phyloP scores from a whole-genome alignment of 1,284 basidiomycete species.

The Papiliotrema nemorosa region DNA sequence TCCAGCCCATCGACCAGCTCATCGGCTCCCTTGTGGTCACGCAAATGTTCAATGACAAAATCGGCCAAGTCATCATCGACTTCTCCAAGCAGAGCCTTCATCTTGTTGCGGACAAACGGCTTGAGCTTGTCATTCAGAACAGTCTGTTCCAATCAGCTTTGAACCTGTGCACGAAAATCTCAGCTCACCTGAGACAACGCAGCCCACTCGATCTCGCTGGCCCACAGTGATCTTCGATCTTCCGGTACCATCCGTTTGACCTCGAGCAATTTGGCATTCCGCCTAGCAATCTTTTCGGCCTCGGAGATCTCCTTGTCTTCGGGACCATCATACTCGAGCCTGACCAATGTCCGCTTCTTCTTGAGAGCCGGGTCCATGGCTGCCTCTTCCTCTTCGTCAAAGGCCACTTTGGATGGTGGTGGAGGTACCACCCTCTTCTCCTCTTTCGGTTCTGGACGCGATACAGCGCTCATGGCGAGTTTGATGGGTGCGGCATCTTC shows the following conservation, averaged over 20 bases:
- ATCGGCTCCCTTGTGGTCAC: constrained; percentile 73
- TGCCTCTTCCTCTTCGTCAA: constrained; percentile 64
- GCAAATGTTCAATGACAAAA: constrained; percentile 82
- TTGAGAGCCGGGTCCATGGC: constrained; percentile 73
- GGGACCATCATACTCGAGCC: constrained; percentile 69
- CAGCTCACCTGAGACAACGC: constrained; percentile 75
- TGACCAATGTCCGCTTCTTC: constrained; percentile 73
- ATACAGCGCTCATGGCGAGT: constrained; percentile 59
- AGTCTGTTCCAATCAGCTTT: constrained; percentile 51
- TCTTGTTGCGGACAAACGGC: constrained; percentile 69
- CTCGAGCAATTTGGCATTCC: constrained; percentile 69
- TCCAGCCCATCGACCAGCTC: constrained; percentile 81
- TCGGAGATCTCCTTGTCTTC: constrained; percentile 25
- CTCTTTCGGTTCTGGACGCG: constrained; percentile 16
- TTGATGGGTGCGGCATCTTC: constrained; percentile 85
- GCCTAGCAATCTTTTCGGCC: constrained; percentile 59
- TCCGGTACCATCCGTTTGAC: constrained; percentile 65
- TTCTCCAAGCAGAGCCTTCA: constrained; percentile 79
- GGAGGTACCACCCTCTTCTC: constrained; percentile 27
- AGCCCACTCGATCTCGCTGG: constrained; percentile 77
- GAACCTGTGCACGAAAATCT: constrained; percentile 12
- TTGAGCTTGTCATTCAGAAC: constrained; percentile 77
- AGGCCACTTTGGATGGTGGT: constrained; percentile 54
- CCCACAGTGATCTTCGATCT: constrained; percentile 71
- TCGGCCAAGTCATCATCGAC: constrained; percentile 70